Percentiles rank a stretch among this genome's conserved stretches.
Conservation (phyloP, 352 stramenopile species). For the Plasmopara muralis region DNA sequence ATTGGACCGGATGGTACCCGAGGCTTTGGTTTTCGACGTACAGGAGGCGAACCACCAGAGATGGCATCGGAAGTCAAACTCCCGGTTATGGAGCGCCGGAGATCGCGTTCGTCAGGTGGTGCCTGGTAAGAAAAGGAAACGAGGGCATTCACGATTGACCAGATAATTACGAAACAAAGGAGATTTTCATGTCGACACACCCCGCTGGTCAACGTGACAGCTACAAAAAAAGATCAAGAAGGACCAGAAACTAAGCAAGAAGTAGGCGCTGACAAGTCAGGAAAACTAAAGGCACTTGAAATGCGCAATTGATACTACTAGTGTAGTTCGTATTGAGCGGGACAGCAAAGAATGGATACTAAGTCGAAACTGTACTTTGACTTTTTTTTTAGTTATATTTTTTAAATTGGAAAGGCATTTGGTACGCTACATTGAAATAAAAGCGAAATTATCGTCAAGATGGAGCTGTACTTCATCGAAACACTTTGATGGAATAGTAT, state of each 20-base stretch:
- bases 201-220: slow-evolving; percentile 21
- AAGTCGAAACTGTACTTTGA: background rate
- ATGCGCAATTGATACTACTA: slow-evolving; percentile 18
- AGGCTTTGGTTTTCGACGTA: slow-evolving; percentile 71
- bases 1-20: slow-evolving; percentile 73
- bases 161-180: slow-evolving; percentile 13
- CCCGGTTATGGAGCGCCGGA: slow-evolving; percentile 57
- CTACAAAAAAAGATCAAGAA: slow-evolving; percentile 22
- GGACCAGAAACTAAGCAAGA: slow-evolving; percentile 20
- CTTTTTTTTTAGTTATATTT: too few relatives aligned
- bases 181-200: slow-evolving; percentile 20
- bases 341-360: background rate
- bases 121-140: slow-evolving; percentile 25
- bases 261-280: slow-evolving; percentile 23
- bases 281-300: slow-evolving; percentile 21
- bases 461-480: too few relatives aligned
- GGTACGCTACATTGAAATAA: too few relatives aligned
- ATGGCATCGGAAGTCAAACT: slow-evolving; percentile 55
- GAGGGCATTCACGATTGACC: slow-evolving; percentile 11
- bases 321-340: background rate
- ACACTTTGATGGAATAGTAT: too few relatives aligned
- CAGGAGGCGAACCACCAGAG: slow-evolving; percentile 40
- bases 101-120: slow-evolving; percentile 65
- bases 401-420: too few relatives aligned
- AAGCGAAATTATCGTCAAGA: too few relatives aligned